Percentiles rank a stretch among this genome's conserved stretches.
These are phyloP conservation scores for Gossypium trilobum DNA, from an alignment of 441 rosid genomes.

Conservation along the genomic window DNA sequence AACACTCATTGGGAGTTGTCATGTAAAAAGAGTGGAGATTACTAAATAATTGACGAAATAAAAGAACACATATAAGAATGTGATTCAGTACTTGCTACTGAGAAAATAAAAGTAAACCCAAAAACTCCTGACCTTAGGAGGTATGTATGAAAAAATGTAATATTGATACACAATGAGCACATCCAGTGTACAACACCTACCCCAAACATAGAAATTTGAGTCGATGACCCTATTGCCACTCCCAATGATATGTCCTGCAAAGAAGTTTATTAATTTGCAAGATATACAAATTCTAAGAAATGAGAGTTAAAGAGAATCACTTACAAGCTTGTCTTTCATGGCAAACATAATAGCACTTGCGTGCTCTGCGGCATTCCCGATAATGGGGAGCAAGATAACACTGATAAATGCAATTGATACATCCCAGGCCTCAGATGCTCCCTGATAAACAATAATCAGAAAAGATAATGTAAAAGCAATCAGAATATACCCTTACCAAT, in stretches of 20 bases:
- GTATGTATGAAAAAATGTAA: background rate
- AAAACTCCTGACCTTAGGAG: background rate
- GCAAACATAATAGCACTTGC: slow-evolving; percentile 90
- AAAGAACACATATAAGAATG: background rate
- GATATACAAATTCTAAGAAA: slow-evolving; percentile 4
- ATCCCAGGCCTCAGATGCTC: slow-evolving; percentile 61
- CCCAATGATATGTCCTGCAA: slow-evolving; percentile 77
- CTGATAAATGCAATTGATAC: slow-evolving; percentile 73
- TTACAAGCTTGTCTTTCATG: slow-evolving; percentile 89
- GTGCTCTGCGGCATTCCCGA: slow-evolving; percentile 89
- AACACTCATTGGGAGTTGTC: background rate
- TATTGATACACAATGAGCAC: background rate
- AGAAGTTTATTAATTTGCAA: slow-evolving; percentile 1
- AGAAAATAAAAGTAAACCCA: background rate
- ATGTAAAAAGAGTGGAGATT: background rate
- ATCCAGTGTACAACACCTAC: slow-evolving; percentile 29
- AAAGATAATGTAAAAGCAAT: background rate
- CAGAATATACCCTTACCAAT: background rate
- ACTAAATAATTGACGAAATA: background rate
- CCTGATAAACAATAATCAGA: slow-evolving; percentile 35
- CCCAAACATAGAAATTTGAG: slow-evolving; percentile 84
- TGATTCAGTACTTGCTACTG: too few relatives aligned
- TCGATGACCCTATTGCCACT: slow-evolving; percentile 92
- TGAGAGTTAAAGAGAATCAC: slow-evolving; percentile 19
- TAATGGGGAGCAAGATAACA: slow-evolving; percentile 73